Conservation (phyloP, 78 protist species). For the Protostelium mycophagum region DNA sequence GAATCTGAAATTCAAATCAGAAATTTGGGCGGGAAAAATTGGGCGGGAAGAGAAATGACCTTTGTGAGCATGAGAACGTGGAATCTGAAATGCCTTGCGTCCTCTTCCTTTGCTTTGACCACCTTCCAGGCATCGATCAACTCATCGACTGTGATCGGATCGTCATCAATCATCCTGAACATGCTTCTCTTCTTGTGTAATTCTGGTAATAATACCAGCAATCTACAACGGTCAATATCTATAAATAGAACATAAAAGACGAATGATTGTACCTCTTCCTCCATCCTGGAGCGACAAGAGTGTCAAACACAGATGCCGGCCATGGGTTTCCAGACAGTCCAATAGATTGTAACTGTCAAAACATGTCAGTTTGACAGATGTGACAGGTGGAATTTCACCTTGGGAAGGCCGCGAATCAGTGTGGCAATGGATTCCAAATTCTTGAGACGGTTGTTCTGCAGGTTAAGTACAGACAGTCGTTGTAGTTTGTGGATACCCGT, state of each 20-base stretch:
- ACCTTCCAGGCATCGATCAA: not conserved
- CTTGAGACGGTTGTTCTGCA: slow-evolving; percentile 41
- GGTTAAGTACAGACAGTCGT: slow-evolving; percentile 24
- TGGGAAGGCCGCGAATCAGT: not conserved
- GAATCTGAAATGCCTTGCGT: not conserved
- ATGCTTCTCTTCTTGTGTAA: not conserved
- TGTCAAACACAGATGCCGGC: not conserved
- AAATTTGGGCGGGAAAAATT: not conserved
- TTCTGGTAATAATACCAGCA: not conserved
- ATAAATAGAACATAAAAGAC: not conserved
- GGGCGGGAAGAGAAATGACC: not conserved
- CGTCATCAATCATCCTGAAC: not conserved
- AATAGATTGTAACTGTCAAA: not conserved
- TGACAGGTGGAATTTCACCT: no score
- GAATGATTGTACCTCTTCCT: not conserved
- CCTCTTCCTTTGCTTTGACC: not conserved
- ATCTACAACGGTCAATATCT: not conserved
- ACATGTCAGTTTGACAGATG: no score
- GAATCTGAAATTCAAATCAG: not conserved
- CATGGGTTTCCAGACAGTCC: not conserved
- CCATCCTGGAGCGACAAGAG: not conserved
- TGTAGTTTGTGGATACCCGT: slow-evolving; percentile 12
- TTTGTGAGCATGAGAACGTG: not conserved
- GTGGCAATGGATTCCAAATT: slow-evolving; percentile 5
- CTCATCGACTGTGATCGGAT: not conserved